Evolutionary conservation across 116 monocot species (phyloP), one percentile per base, ranked within the genome.

Genomic region (Zostera marina): DNA sequence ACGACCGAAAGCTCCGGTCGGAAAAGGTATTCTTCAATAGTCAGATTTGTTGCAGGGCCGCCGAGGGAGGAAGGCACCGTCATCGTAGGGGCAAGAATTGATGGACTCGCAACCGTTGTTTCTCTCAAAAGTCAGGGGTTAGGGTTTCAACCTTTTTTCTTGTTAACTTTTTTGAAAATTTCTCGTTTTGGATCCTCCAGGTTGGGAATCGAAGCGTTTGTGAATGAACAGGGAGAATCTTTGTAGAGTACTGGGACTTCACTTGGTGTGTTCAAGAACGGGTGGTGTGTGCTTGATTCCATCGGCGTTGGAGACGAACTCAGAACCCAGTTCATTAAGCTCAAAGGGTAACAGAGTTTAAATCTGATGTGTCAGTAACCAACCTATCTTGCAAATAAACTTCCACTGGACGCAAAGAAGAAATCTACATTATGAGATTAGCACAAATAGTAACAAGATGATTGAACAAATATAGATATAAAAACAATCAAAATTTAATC

Each of bases 241-340:
- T 74, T 88, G 17, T 77, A 88, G 19, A 64, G 77, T 8, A 88
- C 88, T 5, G 94, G 94, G 32, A 85, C 94, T 41, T 85, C 88
- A 56, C 75, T 96, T 42, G 88, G 88, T 53, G 79, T 96, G 8
- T 96, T 88, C 63, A 84, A 80, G 78, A 96, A 96, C 44, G 85
- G 82, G 23, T 94, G 88, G 94, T 77, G 88, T 43, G 80, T 85
- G 21, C 69, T 96, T 22, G 88, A 96, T 59, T 47, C 77, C n/a
- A 64, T 88, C 22, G 88, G 94, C 32, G 82, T 88, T 12, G 94
- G 75, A 2, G 79, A 88, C 16, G 88, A 88, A 25, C 88, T 96
- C 47, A 47, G 94, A 25, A 9, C 4, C 15, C 57, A 71, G 51
- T 71, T 64, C 42, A 41, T 63, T 26, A 59, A 64, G 52, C 47